A percentile compares a stretch with the other conserved stretches of the same genome.
Conservation (phyloP, 1,284 basidiomycete genomes). For the Puccinia polysora region DNA sequence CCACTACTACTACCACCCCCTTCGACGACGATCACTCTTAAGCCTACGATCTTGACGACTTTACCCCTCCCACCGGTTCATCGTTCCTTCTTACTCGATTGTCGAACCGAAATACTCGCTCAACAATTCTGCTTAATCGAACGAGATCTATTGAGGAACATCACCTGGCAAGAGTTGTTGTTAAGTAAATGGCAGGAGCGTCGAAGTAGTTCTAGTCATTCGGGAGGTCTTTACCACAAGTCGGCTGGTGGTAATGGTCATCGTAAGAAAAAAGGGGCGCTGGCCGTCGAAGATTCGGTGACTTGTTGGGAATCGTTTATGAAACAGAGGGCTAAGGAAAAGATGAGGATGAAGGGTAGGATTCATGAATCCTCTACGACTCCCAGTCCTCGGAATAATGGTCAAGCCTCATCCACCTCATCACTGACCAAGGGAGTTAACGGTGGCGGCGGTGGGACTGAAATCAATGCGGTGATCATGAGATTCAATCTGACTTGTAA, state of each 20-base stretch:
- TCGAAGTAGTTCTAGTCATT: not conserved
- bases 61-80: conserved; percentile 46
- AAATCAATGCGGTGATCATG: conserved; percentile 70
- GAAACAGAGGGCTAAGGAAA: conserved; percentile 67
- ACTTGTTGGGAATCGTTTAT: conserved; percentile 77
- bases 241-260: conserved; percentile 2
- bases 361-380: too few relatives aligned
- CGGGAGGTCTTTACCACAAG: not conserved
- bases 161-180: conserved; percentile 78
- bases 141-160: conserved; percentile 71
- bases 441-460: too few relatives aligned
- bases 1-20: not conserved
- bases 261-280: conserved; percentile 59
- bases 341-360: conserved; percentile 58
- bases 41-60: conserved; percentile 7
- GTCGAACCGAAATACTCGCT: conserved; percentile 62
- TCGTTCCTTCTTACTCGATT: conserved; percentile 49
- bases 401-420: too few relatives aligned
- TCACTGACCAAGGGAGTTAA: too few relatives aligned
- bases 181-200: conserved; percentile 55
- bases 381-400: too few relatives aligned
- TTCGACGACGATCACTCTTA: not conserved
- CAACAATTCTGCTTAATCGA: conserved; percentile 82
- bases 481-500: conserved; percentile 80
- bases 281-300: conserved; percentile 60